phyloP scores from a whole-genome alignment of 352 stramenopile genomes.

The Pythium sp. region DNA sequence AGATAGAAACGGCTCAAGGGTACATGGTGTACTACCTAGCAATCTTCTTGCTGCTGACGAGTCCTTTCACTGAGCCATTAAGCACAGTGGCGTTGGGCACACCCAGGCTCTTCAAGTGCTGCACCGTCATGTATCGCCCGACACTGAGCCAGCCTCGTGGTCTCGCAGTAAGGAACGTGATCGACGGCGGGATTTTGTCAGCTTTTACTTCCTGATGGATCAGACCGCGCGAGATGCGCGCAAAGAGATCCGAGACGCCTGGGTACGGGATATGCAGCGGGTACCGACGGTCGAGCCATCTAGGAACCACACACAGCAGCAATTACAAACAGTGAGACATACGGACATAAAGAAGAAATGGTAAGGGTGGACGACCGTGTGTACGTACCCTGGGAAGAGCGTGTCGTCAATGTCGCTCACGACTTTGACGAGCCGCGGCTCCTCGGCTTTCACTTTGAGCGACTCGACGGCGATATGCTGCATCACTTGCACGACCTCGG shows the following conservation, averaged over 20 bases:
- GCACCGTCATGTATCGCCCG: conserved; percentile 72
- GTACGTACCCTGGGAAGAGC: conserved; percentile 54
- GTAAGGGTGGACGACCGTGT: neutral
- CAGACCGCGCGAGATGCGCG: conserved; percentile 57
- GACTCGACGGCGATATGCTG: conserved; percentile 82
- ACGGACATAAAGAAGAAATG: neutral
- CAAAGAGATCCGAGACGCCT: conserved; percentile 70
- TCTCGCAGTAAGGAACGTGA: conserved; percentile 81
- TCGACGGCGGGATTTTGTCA: conserved; percentile 41
- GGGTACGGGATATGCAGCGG: conserved; percentile 78
- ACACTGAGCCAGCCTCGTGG: conserved; percentile 79
- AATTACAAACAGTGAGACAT: neutral
- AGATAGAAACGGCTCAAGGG: neutral
- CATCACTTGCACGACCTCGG: conserved; percentile 77
- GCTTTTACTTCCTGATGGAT: conserved; percentile 26
- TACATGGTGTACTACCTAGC: conserved; percentile 40
- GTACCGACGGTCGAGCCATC: conserved; percentile 70
- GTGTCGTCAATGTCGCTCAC: conserved; percentile 89
- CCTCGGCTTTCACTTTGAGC: conserved; percentile 56
- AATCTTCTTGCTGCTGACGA: conserved; percentile 85
- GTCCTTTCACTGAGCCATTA: conserved; percentile 71
- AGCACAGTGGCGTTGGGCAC: conserved; percentile 75
- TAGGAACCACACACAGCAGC: neutral
- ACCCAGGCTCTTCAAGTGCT: conserved; percentile 74
- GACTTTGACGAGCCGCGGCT: conserved; percentile 73